Evolutionary conservation across 2,329 filamentous ascomycete genomes (phyloP).

Genomic region (Pseudomassariella vexata): DNA sequence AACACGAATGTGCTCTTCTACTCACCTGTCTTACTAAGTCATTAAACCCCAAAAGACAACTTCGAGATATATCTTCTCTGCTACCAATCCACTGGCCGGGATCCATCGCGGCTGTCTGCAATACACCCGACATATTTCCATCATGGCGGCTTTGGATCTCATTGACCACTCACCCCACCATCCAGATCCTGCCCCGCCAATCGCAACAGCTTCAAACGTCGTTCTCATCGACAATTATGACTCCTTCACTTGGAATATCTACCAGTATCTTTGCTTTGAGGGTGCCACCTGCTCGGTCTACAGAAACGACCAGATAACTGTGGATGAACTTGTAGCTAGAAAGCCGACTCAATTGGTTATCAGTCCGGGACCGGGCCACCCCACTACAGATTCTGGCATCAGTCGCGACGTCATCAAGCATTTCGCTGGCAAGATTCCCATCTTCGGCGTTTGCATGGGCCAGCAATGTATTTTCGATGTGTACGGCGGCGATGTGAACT

Average conservation of each 20-base stretch:
- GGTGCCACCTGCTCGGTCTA: conserved; percentile 85
- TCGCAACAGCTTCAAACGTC: conserved; percentile 80
- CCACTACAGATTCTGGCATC: conserved; percentile 83
- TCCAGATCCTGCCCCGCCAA: conserved; percentile 64
- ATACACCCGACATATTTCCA: too few relatives aligned
- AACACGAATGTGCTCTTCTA: too few relatives aligned
- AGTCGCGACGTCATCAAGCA: conserved; percentile 87
- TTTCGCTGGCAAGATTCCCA: conserved; percentile 90
- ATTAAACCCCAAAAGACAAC: too few relatives aligned
- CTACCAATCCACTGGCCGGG: background rate
- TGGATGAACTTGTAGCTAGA: conserved; percentile 76
- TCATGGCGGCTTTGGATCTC: conserved; percentile 44
- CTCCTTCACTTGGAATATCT: conserved; percentile 99
- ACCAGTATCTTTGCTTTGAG: conserved; percentile 96
- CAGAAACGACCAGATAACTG: conserved; percentile 84
- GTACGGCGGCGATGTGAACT: conserved; percentile 85
- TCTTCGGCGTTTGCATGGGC: conserved; percentile 98
- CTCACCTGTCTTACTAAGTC: too few relatives aligned
- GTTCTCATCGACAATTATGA: conserved; percentile 99
- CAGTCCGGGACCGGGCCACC: conserved; percentile 92
- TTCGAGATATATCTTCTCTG: background rate
- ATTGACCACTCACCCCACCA: conserved; percentile 84
- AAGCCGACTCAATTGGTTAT: conserved; percentile 91
- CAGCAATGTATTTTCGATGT: conserved; percentile 97
- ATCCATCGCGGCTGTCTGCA: too few relatives aligned